These are phyloP conservation scores for Lactarius tabidus DNA, from an alignment of 768 basidiomycete species.

Conservation along the genomic window DNA sequence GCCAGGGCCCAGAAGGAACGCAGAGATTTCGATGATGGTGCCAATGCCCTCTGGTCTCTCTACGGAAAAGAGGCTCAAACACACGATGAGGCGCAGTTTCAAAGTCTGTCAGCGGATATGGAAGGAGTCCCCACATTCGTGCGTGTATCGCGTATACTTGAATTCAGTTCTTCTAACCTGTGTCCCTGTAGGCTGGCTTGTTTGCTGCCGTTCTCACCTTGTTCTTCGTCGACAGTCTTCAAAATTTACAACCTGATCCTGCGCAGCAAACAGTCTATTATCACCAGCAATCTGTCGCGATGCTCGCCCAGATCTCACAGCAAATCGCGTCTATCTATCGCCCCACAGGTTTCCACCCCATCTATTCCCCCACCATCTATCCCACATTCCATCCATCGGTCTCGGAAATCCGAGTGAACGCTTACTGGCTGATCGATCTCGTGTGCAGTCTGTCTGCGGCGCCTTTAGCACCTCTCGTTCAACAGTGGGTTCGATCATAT, in stretches of 20 bases:
- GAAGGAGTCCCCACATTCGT: background rate
- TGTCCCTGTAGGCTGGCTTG: constrained; percentile 3
- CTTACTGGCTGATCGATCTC: background rate
- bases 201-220: constrained; percentile 6
- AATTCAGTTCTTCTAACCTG: background rate
- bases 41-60: constrained; percentile 1
- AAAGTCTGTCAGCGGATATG: background rate
- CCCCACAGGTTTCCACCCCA: background rate
- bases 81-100: background rate
- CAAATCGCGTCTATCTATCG: background rate
- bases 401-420: background rate
- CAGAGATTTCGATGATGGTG: constrained; percentile 6
- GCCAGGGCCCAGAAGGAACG: background rate
- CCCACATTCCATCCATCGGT: background rate
- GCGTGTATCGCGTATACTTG: background rate
- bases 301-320: constrained; percentile 6
- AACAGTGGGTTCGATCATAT: constrained; percentile 4
- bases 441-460: constrained; percentile 4
- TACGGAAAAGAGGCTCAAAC: background rate
- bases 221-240: background rate
- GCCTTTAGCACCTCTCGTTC: background rate
- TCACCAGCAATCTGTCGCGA: background rate
- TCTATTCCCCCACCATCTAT: background rate
- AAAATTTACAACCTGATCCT: background rate
- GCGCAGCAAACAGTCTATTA: background rate